Evolutionary conservation across 352 stramenopile genomes (phyloP).

Genomic region (Pythium angustatum): DNA sequence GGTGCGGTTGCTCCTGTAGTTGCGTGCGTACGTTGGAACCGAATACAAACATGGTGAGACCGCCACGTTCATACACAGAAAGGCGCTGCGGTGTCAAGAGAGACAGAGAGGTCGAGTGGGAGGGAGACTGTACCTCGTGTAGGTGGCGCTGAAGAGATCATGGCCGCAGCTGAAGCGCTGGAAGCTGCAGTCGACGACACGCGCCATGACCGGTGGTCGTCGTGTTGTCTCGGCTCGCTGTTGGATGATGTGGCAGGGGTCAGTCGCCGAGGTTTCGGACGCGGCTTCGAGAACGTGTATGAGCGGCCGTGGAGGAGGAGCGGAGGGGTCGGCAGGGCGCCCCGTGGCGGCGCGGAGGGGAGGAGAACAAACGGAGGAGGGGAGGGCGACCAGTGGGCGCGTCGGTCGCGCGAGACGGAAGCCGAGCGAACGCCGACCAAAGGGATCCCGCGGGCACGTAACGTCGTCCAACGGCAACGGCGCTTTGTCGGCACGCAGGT

Average conservation of each 20-base stretch:
- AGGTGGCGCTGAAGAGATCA: conserved; percentile 36
- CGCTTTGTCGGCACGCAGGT: not conserved
- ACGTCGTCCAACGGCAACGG: conserved; percentile 12
- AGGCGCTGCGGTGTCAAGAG: not conserved
- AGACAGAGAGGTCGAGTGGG: not conserved
- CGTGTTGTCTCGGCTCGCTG: not conserved
- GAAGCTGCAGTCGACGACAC: conserved; percentile 27
- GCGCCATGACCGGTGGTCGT: conserved; percentile 10
- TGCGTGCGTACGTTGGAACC: too few relatives aligned
- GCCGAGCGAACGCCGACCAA: not conserved
- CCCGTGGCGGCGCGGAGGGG: too few relatives aligned
- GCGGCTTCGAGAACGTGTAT: too few relatives aligned
- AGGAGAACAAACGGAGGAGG: not conserved
- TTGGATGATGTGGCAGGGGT: not conserved
- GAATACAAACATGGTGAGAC: not conserved
- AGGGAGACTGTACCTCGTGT: conserved; percentile 28
- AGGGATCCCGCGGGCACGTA: not conserved
- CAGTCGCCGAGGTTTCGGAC: not conserved
- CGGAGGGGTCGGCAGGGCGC: too few relatives aligned
- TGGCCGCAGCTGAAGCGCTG: conserved; percentile 39
- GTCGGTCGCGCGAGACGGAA: not conserved
- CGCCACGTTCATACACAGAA: not conserved
- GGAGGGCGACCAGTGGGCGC: not conserved
- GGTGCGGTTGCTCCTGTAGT: conserved; percentile 28
- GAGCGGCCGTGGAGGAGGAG: too few relatives aligned